Evolutionary conservation across 768 basidiomycete genomes (phyloP), one percentile per base, ranked within the genome.

Genomic region (Phlegmacium glaucopus): DNA sequence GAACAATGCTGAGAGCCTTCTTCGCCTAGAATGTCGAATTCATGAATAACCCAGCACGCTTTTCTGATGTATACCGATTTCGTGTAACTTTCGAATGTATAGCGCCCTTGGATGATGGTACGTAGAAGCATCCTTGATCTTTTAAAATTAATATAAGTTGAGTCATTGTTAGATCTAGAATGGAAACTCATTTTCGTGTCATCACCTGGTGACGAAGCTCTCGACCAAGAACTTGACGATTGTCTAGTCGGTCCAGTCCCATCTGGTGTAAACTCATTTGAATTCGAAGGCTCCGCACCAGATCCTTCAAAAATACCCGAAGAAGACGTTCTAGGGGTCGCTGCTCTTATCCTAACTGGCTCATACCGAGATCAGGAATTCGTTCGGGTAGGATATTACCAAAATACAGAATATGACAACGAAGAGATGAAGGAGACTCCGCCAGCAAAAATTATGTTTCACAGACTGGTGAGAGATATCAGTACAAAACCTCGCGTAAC

Each of bases 351-450:
- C 59, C 79, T 99, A 43, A 98, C 94, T 0, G 96, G 93, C 6
- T 90, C 90, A 9, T 99, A 98, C 68, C 83, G 85, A 32, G 95
- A 97, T 43, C 94, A 96, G 60, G 96, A 98, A 65, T 99, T 99
- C 61, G 95, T 99, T n/a, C 84, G 95, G 39, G 94, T 99, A 22
- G 96, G 96, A 6, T 98, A 99, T 65, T 99, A 99, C 66, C 96
- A 98, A 69, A 94, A 98, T 62, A 97, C 94, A 18, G 95, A 98
- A 66, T 98, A 97, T 61, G 95, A 96, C 65, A 91, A 89, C 57
- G 90, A 93, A 44, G 92, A 91, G 67, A 85, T 94, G 83, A 87
- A 83, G 63, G 78, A 83, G 60, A 78, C 68, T 11, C 87, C 84
- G 12, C 86, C 90, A 7, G 52, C 64, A 18, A 74, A 77, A 47